A percentile compares a stretch with the other conserved stretches of the same genome.
These are phyloP conservation scores for Microsporum ferrugineum DNA, from an alignment of 2,329 filamentous ascomycete genomes.

Conservation along the genomic window DNA sequence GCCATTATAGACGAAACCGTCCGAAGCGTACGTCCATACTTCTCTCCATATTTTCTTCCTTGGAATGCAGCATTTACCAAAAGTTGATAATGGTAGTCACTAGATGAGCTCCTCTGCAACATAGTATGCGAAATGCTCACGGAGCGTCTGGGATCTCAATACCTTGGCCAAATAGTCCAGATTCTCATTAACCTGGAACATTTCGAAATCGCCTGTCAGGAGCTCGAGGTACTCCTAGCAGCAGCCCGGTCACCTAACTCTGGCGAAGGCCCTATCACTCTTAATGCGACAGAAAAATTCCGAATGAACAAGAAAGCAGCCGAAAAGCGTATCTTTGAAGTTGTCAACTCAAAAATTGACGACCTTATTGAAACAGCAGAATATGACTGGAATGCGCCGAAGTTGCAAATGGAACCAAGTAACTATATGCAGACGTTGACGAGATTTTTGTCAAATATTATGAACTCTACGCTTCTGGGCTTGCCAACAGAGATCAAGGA, in stretches of 20 bases:
- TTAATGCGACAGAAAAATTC: constrained; percentile 79
- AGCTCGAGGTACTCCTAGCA: constrained; percentile 77
- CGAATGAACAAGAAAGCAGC: constrained; percentile 85
- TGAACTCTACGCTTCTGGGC: constrained; percentile 85
- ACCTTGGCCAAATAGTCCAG: constrained; percentile 94
- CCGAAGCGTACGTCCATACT: constrained; percentile 47
- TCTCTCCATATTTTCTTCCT: not conserved
- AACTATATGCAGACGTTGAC: constrained; percentile 95
- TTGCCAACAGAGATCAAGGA: constrained; percentile 95
- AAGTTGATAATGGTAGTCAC: constrained; percentile 43
- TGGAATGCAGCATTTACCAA: not conserved
- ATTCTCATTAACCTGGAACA: constrained; percentile 96
- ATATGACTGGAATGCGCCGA: constrained; percentile 71
- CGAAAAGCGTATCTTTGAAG: constrained; percentile 93
- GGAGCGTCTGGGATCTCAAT: constrained; percentile 79
- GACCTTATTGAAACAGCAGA: constrained; percentile 94
- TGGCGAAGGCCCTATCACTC: constrained; percentile 61
- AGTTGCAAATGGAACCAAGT: constrained; percentile 59
- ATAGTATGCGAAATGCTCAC: constrained; percentile 88
- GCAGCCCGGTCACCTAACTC: constrained; percentile 72
- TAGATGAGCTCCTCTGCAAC: constrained; percentile 88
- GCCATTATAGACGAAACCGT: constrained; percentile 84
- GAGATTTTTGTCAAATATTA: constrained; percentile 85
- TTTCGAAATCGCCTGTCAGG: constrained; percentile 84
- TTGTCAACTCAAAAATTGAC: constrained; percentile 97